Base-by-base conservation (phyloP, 2,329 filamentous ascomycete species). In the Onygena corvina region DNA sequence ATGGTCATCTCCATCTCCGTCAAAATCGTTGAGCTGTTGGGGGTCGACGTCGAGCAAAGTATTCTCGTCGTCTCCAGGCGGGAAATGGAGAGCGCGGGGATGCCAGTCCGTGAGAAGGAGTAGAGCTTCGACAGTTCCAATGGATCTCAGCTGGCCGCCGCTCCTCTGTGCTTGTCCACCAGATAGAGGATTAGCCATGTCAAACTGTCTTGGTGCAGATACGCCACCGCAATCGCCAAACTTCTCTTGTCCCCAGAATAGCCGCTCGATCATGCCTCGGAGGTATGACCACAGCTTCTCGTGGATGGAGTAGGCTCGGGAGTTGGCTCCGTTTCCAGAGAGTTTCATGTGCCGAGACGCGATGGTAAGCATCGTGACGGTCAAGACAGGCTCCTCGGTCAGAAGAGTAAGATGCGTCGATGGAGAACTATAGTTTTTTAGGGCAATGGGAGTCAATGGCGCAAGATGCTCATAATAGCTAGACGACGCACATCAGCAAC, bases 91-190 rank as follows among this genome's bases (percentile, higher is more conserved):
- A 12, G 89, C 89, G 4, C 90, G 80, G 3, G 92, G 92, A 64
- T 96, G 90, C 90, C 92, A 98, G 61, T 98, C 92, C 1, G 90
- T 96, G 38, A 98, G 72, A 21, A 98, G 83, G 73, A 98, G 81
- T 27, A 98, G 70, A 29, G 88, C 93, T 68, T 98, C 92, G 21
- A 98, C 87, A 0, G 90, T 95, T 12, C 92, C 92, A 2, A 98
- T 71, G 0, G 90, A 94, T 47, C 92, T 78, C 48, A 96, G 71
- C 57, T 89, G 92, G 16, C 84, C 84, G 16, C 57, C 80, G 74
- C 7, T 71, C 66, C 51, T 50, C 9, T 51, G 47, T 29, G 44
- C 47, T 11, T 47, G 42, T 25, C 50, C 46, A 16, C 49, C 25
- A 33, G 51, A 50, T 18, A 47, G 30, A 11, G 52, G 47, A 7